Conservation (phyloP, 169 alveolate species). For the Cryptosporidium baileyi region DNA sequence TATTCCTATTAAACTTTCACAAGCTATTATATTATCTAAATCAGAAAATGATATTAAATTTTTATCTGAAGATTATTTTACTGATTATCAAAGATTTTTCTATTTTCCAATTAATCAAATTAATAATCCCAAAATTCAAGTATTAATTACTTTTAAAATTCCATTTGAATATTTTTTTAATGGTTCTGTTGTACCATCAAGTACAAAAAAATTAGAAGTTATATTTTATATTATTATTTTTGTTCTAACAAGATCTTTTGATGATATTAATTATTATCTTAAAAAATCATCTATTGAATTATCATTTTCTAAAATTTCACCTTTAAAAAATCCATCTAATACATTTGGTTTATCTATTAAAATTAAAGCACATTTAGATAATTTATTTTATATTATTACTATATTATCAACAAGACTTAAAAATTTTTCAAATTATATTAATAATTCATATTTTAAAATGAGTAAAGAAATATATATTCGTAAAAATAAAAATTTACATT, state of each 20-base stretch:
- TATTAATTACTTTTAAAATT: not conserved
- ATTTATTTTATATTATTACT: not conserved
- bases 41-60: not conserved
- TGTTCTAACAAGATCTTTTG: slow-evolving; percentile 14
- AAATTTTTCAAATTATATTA: not conserved
- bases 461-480: not conserved
- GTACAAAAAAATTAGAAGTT: not conserved
- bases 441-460: not conserved
- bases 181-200: not conserved
- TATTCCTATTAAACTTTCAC: slow-evolving; percentile 20
- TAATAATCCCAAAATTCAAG: not conserved
- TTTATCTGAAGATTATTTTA: not conserved
- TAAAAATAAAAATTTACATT: not conserved
- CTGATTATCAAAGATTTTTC: slow-evolving; percentile 26
- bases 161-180: not conserved
- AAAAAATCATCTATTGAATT: not conserved
- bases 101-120: not conserved
- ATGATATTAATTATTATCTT: slow-evolving; percentile 8
- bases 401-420: slow-evolving; percentile 4
- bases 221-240: not conserved
- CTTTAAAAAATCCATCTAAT: not conserved
- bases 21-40: slow-evolving; percentile 5
- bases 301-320: not conserved
- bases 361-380: not conserved
- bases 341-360: not conserved